phyloP scores from a whole-genome alignment of 495 filamentous ascomycete species.

The Cercophora scortea region DNA sequence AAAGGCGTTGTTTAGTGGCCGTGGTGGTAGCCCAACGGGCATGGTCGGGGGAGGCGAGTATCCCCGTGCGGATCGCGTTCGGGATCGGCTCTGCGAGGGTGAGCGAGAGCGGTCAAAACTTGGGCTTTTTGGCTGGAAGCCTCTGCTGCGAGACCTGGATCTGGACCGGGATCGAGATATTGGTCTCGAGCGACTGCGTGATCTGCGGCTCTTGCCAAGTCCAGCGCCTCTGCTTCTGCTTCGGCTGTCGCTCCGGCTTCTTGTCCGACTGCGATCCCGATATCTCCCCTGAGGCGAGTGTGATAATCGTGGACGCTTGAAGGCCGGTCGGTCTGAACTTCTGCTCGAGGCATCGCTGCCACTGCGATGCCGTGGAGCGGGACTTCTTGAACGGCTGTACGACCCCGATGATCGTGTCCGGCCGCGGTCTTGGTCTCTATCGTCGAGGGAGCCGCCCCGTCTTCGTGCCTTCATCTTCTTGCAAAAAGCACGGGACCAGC shows the following conservation, averaged over 20 bases:
- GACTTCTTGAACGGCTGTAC: slow-evolving; percentile 24
- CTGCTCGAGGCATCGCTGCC: slow-evolving; percentile 8
- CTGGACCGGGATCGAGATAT: slow-evolving; percentile 43
- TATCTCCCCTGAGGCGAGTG: slow-evolving; percentile 6
- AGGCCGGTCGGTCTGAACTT: slow-evolving; percentile 17
- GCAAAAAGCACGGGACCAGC: slow-evolving; percentile 77
- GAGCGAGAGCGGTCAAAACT: slow-evolving; percentile 5
- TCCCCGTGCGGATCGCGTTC: not conserved
- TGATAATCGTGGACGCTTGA: slow-evolving; percentile 16
- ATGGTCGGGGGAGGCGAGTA: not conserved
- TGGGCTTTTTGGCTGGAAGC: slow-evolving; percentile 9
- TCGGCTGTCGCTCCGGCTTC: slow-evolving; percentile 14
- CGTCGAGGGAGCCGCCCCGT: slow-evolving; percentile 21
- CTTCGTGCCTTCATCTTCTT: slow-evolving; percentile 65
- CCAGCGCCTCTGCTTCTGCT: slow-evolving; percentile 16
- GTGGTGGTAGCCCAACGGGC: slow-evolving; percentile 9
- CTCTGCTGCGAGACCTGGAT: slow-evolving; percentile 26
- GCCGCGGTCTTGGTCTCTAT: slow-evolving; percentile 12
- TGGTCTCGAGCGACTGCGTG: slow-evolving; percentile 25
- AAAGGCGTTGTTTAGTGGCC: slow-evolving; percentile 23
- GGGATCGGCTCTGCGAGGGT: slow-evolving; percentile 5
- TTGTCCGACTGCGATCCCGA: slow-evolving; percentile 2
- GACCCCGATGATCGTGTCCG: slow-evolving; percentile 30
- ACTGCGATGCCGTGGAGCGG: slow-evolving; percentile 15
- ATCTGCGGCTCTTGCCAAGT: slow-evolving; percentile 11